phyloP scores from a whole-genome alignment of 371 early-diverging fungal species.

The Astathelohania contejeani region DNA sequence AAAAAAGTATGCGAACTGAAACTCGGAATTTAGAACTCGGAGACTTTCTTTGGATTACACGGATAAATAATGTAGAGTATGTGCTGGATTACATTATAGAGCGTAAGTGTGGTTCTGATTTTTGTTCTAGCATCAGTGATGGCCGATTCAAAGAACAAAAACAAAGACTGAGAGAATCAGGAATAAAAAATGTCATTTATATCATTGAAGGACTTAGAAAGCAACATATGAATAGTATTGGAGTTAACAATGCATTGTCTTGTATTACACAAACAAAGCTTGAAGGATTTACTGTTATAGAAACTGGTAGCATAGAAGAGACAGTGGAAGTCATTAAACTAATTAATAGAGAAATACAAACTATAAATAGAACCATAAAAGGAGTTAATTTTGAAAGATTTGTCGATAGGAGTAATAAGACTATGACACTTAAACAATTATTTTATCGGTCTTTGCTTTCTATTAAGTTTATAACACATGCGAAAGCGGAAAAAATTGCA shows the following conservation, averaged over 20 bases:
- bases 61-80: slow-evolving; percentile 10
- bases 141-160: slow-evolving; percentile 51
- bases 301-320: slow-evolving; percentile 41
- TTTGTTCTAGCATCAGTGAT: slow-evolving; percentile 42
- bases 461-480: slow-evolving; percentile 24
- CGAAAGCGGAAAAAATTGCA: slow-evolving; percentile 13
- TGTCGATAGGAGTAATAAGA: slow-evolving; percentile 29
- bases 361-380: background rate
- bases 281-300: slow-evolving; percentile 37
- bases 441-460: slow-evolving; percentile 17
- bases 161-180: slow-evolving; percentile 23
- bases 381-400: slow-evolving; percentile 9
- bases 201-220: slow-evolving; percentile 31
- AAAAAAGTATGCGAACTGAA: slow-evolving; percentile 15
- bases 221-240: slow-evolving; percentile 18
- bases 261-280: slow-evolving; percentile 16
- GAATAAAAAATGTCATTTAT: slow-evolving; percentile 29
- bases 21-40: slow-evolving; percentile 43
- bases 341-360: slow-evolving; percentile 16
- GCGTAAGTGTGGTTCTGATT: slow-evolving; percentile 47
- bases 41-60: slow-evolving; percentile 49
- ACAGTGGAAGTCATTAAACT: slow-evolving; percentile 20
- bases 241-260: background rate
- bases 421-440: slow-evolving; percentile 1
- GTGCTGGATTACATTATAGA: slow-evolving; percentile 41